phyloP scores from a whole-genome alignment of 2,329 filamentous ascomycete species.

The Epichloe brachyelytri region DNA sequence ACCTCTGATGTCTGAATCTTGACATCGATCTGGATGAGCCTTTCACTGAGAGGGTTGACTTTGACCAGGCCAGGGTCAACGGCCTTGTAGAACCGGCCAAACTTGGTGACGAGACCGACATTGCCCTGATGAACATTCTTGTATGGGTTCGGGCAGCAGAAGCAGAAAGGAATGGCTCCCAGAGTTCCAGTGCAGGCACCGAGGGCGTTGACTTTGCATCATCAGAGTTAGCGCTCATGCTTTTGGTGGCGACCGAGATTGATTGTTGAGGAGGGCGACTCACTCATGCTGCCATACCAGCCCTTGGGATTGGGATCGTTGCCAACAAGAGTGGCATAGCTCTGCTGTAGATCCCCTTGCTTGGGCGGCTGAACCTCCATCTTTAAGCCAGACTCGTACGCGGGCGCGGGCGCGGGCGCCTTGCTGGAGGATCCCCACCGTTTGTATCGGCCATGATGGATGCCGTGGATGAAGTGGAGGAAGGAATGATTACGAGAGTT shows the following conservation, averaged over 20 bases:
- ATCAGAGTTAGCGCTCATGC: neutral
- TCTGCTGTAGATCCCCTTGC: constrained; percentile 72
- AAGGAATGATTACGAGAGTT: constrained; percentile 6
- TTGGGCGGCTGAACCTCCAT: constrained; percentile 69
- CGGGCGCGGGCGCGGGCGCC: constrained; percentile 13
- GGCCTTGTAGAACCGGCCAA: constrained; percentile 86
- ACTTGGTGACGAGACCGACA: constrained; percentile 90
- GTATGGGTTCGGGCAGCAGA: constrained; percentile 90
- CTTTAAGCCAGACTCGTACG: constrained; percentile 27
- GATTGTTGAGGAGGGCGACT: constrained; percentile 18
- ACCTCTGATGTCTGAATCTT: constrained; percentile 99
- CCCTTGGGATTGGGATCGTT: constrained; percentile 60
- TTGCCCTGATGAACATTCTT: constrained; percentile 87
- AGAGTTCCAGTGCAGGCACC: constrained; percentile 63
- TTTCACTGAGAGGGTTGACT: constrained; percentile 90
- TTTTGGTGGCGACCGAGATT: neutral
- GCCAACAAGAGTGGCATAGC: constrained; percentile 54
- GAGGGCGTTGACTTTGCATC: constrained; percentile 52
- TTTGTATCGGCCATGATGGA: constrained; percentile 13
- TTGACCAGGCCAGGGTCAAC: constrained; percentile 95
- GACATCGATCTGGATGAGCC: constrained; percentile 84
- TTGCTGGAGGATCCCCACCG: constrained; percentile 19
- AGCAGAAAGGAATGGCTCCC: constrained; percentile 82
- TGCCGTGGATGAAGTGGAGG: constrained; percentile 7
- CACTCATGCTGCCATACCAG: constrained; percentile 85